These are phyloP conservation scores for Metschnikowia cubensis DNA, from an alignment of 805 yeast genomes.

Conservation along the genomic window DNA sequence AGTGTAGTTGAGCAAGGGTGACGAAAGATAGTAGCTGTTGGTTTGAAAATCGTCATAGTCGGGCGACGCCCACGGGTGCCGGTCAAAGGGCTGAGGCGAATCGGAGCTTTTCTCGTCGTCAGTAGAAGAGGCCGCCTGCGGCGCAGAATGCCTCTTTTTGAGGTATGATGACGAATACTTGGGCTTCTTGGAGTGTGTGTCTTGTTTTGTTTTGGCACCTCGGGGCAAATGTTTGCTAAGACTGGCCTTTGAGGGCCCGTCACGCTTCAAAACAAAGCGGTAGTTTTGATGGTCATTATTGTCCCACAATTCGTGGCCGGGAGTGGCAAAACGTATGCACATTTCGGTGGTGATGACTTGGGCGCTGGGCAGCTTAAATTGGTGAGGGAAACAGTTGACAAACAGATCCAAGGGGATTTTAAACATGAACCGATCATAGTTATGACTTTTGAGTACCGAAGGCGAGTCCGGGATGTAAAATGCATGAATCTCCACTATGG, in stretches of 20 bases:
- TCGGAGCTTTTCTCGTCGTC: background rate
- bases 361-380: conserved; percentile 8
- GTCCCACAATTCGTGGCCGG: conserved; percentile 67
- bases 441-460: conserved; percentile 41
- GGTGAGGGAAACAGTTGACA: conserved; percentile 6
- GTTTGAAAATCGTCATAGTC: conserved; percentile 27
- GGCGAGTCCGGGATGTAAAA: conserved; percentile 55
- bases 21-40: conserved; percentile 34
- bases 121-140: background rate
- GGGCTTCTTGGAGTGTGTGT: conserved; percentile 23
- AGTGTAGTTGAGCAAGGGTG: conserved; percentile 30
- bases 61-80: background rate
- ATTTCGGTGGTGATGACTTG: conserved; percentile 32
- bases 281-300: conserved; percentile 63
- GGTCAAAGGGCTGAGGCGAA: background rate
- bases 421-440: conserved; percentile 71
- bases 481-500: conserved; percentile 67
- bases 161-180: conserved; percentile 38
- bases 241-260: background rate
- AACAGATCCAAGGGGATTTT: conserved; percentile 43
- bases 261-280: conserved; percentile 30
- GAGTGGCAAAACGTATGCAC: conserved; percentile 54
- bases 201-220: conserved; percentile 13
- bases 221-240: conserved; percentile 5
- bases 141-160: conserved; percentile 30